Evolutionary conservation across 768 basidiomycete species (phyloP).

Genomic region (Tylopilus sp.): DNA sequence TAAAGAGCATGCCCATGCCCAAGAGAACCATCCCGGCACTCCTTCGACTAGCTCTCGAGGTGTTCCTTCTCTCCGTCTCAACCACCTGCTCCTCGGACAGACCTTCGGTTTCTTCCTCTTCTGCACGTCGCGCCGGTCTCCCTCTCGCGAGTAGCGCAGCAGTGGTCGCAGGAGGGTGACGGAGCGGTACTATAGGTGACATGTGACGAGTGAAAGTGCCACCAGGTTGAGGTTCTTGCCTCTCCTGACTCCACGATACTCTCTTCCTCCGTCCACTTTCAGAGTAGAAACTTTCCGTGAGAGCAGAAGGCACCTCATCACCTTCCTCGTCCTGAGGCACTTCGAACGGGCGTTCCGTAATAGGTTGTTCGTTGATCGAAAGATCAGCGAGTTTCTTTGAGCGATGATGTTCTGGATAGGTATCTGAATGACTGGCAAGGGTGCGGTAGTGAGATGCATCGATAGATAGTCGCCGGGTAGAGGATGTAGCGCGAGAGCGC

Average conservation of each 20-base stretch:
- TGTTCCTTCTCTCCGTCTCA: conserved; percentile 28
- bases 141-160: conserved; percentile 38
- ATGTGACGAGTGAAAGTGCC: conserved; percentile 42
- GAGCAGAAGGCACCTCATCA: conserved; percentile 50
- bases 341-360: conserved; percentile 19
- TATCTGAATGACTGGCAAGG: conserved; percentile 61
- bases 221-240: conserved; percentile 41
- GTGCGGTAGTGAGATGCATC: conserved; percentile 68
- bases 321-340: conserved; percentile 41
- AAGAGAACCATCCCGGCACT: conserved; percentile 82
- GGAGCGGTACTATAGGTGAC: conserved; percentile 33
- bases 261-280: conserved; percentile 59
- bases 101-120: conserved; percentile 30
- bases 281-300: conserved; percentile 77
- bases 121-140: conserved; percentile 42
- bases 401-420: conserved; percentile 34
- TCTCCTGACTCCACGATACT: conserved; percentile 73
- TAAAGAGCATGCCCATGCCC: conserved; percentile 70
- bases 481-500: conserved; percentile 42
- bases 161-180: conserved; percentile 24
- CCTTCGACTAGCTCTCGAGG: conserved; percentile 64
- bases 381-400: conserved; percentile 24
- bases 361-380: conserved; percentile 18
- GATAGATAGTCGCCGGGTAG: conserved; percentile 45
- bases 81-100: conserved; percentile 20